Conservation (phyloP, 225 moss, liverwort and hornwort species). For the Rhytidiadelphus loreus region DNA sequence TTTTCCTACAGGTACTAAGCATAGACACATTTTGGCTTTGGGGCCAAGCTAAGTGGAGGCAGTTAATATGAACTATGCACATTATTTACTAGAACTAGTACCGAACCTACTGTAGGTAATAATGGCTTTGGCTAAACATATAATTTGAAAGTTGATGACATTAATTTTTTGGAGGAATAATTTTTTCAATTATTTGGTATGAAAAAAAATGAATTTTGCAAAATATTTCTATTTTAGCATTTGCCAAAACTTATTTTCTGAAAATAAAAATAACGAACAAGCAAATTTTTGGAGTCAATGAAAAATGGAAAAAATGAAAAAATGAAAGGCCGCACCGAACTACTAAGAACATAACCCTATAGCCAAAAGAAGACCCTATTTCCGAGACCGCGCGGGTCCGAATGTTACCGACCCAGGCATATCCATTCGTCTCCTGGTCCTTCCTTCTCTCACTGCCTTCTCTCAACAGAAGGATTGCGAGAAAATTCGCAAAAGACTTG, state of each 20-base stretch:
- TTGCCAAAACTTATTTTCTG: not conserved
- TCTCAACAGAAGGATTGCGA: not conserved
- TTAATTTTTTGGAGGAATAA: not conserved
- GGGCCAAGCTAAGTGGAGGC: not conserved
- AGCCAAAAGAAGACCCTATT: not conserved
- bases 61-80: too few species aligned
- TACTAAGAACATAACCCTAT: not conserved
- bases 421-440: not conserved
- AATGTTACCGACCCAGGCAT: not conserved
- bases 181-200: not conserved
- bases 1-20: fast-evolving
- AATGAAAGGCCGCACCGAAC: not conserved
- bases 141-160: not conserved
- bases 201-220: too few species aligned
- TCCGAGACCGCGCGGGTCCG: not conserved
- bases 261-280: not conserved
- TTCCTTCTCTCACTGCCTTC: too few species aligned
- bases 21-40: not conserved
- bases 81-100: fast-evolving
- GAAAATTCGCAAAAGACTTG: not conserved
- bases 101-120: fast-evolving
- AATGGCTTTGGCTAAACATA: not conserved
- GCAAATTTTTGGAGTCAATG: not conserved
- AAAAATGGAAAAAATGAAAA: not conserved
- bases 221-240: not conserved